Conservation (phyloP, 768 basidiomycete genomes). For the Strobilomyces dryophilus region DNA sequence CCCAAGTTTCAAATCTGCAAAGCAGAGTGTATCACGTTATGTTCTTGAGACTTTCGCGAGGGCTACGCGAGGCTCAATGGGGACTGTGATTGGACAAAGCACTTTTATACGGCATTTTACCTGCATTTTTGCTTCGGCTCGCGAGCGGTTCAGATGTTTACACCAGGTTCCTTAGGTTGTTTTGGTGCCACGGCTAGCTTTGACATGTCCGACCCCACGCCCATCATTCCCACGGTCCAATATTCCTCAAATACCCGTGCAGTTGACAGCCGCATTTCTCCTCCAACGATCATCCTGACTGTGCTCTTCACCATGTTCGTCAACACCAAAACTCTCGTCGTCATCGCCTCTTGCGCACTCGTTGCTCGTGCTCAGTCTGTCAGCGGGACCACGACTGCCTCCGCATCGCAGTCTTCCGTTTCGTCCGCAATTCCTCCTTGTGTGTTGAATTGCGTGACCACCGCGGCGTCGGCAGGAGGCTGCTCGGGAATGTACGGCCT, state of each 20-base stretch:
- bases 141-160: too few species aligned
- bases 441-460: constrained; percentile 2
- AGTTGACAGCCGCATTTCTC: background rate
- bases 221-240: constrained; percentile 10
- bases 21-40: too few species aligned
- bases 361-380: constrained; percentile 20
- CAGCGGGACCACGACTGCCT: background rate
- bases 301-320: constrained; percentile 10
- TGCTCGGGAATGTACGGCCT: constrained; percentile 19
- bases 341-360: constrained; percentile 14
- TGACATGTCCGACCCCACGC: too few species aligned
- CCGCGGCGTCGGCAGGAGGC: background rate
- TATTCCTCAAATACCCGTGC: constrained; percentile 12
- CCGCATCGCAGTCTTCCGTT: constrained; percentile 3
- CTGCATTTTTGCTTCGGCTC: too few species aligned
- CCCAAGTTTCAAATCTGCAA: too few species aligned
- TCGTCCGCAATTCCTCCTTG: constrained; percentile 6
- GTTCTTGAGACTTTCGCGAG: too few species aligned
- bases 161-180: too few species aligned
- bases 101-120: too few species aligned
- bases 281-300: background rate
- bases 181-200: too few species aligned
- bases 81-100: too few species aligned
- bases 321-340: constrained; percentile 19
- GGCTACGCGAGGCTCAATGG: too few species aligned